Conservation (phyloP, 495 filamentous ascomycete species). For the Aspergillus bertholletiae region DNA sequence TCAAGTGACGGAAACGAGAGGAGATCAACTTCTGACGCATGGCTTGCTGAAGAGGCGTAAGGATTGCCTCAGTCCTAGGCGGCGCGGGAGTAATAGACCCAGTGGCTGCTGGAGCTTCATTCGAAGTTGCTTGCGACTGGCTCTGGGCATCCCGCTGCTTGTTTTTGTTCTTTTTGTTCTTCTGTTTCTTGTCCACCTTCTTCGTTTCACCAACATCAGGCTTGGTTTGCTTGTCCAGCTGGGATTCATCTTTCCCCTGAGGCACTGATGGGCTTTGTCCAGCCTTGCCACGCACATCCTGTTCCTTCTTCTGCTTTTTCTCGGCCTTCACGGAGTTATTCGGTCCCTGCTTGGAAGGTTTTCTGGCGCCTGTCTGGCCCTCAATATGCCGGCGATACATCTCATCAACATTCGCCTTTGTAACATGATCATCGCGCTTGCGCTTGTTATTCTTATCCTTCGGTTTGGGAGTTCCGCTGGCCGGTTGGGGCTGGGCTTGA, state of each 20-base stretch:
- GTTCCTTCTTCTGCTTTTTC: constrained; percentile 44
- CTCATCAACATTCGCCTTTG: constrained; percentile 65
- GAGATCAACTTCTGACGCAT: constrained; percentile 93
- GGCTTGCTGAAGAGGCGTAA: constrained; percentile 86
- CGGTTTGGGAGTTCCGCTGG: constrained; percentile 25
- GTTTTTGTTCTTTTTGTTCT: constrained; percentile 37
- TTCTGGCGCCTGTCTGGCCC: constrained; percentile 39
- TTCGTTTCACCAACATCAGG: constrained; percentile 20
- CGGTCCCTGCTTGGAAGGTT: constrained; percentile 16
- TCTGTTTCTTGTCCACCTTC: constrained; percentile 29
- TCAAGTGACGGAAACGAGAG: constrained; percentile 94
- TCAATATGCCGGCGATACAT: constrained; percentile 80
- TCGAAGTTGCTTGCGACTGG: constrained; percentile 15
- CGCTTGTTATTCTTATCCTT: constrained; percentile 45
- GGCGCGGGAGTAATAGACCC: constrained; percentile 28
- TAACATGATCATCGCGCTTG: constrained; percentile 60
- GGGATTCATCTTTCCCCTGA: constrained; percentile 34
- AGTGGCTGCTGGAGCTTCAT: constrained; percentile 17
- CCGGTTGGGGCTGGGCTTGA: constrained; percentile 22
- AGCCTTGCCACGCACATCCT: constrained; percentile 11
- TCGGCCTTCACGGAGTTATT: constrained; percentile 25
- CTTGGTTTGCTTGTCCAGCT: constrained; percentile 14
- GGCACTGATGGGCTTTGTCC: constrained; percentile 28
- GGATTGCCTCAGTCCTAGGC: constrained; percentile 43
- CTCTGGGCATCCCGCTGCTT: constrained; percentile 25